Base-by-base conservation (phyloP, 2,329 filamentous ascomycete species). In the Chalaropsis thielavioides region DNA sequence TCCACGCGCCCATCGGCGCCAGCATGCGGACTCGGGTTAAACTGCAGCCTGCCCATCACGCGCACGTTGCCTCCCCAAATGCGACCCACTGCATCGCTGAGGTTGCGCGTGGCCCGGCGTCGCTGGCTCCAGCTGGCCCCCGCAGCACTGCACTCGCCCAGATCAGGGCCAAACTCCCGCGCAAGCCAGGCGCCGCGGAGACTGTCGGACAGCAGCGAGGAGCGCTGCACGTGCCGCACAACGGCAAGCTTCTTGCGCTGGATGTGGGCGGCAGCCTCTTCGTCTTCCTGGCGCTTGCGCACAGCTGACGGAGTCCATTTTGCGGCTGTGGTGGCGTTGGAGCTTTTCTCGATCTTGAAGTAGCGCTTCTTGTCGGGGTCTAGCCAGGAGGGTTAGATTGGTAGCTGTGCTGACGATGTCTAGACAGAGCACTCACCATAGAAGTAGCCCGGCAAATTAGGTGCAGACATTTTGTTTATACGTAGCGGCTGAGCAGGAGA, bases 341-440 rank as follows among this genome's bases (percentile, higher is more conserved):
- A 77, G 46, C 81, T 77, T 58, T 78, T 80, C 71, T 87, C 82
- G 61, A 89, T 81, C 69, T 83, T 85, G 73, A 88, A 89, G 70
- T 88, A 89, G 68, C 83, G 86, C 44, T 79, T 80, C 72, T 83
- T 87, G 54, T 79, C 78, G 15, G 73, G 62, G 67, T 85, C 83
- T 84, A 63, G 7, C 40, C 27, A 11, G 15, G 31, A 51, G n/a
- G 8, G 61, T 61, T 63, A 66, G 64, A 22, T 8, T 27, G 8
- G 19, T 2, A 8, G 35, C 35, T 8, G 5, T 38, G 35, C 3
- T 44, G 59, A 22, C 8, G 15, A 22, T 17, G 15, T 19, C 15
- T 27, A 6, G 17, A 38, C 10, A 58, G 27, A 35, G 19, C 3
- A 64, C 62, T 61, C 19, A 64, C 65, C 65, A 44, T 51, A 66